phyloP scores from a whole-genome alignment of 2,329 filamentous ascomycete genomes.

The Neonectria neomacrospora region DNA sequence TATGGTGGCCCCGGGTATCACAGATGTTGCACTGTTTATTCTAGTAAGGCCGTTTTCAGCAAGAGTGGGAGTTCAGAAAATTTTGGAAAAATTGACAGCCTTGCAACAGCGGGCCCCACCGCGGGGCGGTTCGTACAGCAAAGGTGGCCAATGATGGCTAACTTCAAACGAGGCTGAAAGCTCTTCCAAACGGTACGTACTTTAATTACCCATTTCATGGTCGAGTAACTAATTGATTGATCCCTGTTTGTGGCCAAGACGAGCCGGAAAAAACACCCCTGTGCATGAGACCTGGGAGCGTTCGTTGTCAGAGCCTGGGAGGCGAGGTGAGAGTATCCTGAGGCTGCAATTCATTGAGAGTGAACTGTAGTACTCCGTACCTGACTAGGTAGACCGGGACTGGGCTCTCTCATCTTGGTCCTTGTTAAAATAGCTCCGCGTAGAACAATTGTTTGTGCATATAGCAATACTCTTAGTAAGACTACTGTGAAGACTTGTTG shows the following conservation, averaged over 20 bases:
- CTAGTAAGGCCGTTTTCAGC: conserved; percentile 26
- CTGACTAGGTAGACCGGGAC: background rate
- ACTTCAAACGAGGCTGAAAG: conserved; percentile 36
- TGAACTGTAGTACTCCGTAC: background rate
- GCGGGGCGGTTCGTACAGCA: conserved; percentile 29
- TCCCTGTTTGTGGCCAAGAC: background rate
- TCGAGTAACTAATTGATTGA: background rate
- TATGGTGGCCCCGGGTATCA: conserved; percentile 33
- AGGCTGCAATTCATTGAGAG: background rate
- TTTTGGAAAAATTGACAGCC: conserved; percentile 43
- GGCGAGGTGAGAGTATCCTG: background rate
- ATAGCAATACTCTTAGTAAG: background rate
- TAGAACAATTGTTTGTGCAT: background rate
- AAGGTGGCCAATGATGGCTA: conserved; percentile 15
- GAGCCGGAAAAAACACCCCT: background rate
- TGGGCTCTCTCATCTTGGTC: background rate
- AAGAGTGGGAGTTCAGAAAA: conserved; percentile 38
- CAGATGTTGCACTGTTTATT: conserved; percentile 17
- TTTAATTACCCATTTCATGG: background rate
- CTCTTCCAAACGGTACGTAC: background rate
- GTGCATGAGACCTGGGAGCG: background rate
- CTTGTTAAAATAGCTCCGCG: background rate
- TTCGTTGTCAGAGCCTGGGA: background rate
- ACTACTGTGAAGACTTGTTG: no score
- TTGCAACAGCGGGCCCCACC: conserved; percentile 39